Percentiles rank a stretch among this genome's conserved stretches.
phyloP scores from a whole-genome alignment of 2,329 filamentous ascomycete genomes.

The Fusarium armeniacum region DNA sequence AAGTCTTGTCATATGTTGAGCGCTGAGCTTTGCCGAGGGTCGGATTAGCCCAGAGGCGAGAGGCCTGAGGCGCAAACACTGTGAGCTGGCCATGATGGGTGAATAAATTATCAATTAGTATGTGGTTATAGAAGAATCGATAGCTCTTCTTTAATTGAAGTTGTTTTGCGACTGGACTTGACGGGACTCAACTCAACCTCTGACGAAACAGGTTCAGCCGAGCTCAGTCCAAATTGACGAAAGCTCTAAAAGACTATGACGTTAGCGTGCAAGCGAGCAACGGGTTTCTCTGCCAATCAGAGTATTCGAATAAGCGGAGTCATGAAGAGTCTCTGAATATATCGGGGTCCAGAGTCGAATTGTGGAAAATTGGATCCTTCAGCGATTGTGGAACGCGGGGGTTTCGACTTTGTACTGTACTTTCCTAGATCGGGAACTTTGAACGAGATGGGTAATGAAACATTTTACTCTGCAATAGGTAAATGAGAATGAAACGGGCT shows the following conservation, averaged over 20 bases:
- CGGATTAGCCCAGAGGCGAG: slow-evolving; percentile 43
- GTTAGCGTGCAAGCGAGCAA: slow-evolving; percentile 22
- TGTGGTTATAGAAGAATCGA: not conserved
- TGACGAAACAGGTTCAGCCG: slow-evolving; percentile 27
- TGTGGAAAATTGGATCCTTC: slow-evolving; percentile 34
- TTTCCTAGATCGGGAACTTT: slow-evolving; percentile 31
- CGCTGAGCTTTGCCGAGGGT: slow-evolving; percentile 41
- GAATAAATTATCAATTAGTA: not conserved
- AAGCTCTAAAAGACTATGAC: slow-evolving; percentile 44
- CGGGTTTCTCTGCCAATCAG: slow-evolving; percentile 24
- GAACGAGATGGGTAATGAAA: slow-evolving; percentile 30
- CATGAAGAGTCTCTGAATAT: slow-evolving; percentile 10
- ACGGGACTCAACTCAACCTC: slow-evolving; percentile 3
- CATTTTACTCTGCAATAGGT: slow-evolving; percentile 8
- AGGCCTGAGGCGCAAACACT: slow-evolving; percentile 43
- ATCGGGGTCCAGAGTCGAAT: slow-evolving; percentile 25
- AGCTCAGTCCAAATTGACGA: slow-evolving; percentile 26
- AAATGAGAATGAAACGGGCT: slow-evolving; percentile 6
- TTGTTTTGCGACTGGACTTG: slow-evolving; percentile 9
- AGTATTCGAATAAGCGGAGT: slow-evolving; percentile 32
- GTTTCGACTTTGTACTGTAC: slow-evolving; percentile 1
- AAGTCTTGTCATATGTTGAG: slow-evolving; percentile 37
- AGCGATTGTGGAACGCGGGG: slow-evolving; percentile 34
- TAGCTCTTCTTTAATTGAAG: slow-evolving; percentile 7
- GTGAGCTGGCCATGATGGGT: slow-evolving; percentile 45